These are phyloP conservation scores for Brachypodium distachyon DNA, from an alignment of 202 grass and related monocot species.

Conservation along the genomic window DNA sequence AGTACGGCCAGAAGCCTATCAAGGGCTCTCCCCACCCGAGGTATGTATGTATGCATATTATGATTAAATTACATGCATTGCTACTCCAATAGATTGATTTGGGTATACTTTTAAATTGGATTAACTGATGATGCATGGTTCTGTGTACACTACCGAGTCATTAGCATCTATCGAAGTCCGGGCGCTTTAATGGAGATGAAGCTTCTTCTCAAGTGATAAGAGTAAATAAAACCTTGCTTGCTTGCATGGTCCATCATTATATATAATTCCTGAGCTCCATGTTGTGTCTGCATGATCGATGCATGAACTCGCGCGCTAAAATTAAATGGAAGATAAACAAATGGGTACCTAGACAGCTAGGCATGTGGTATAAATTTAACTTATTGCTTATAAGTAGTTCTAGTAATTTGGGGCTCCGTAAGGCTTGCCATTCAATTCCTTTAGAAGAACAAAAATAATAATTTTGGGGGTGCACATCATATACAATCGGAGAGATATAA, in stretches of 20 bases:
- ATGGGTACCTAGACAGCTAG: not conserved
- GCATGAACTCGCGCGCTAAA: not conserved
- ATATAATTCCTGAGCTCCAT: not conserved
- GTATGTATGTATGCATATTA: constrained; percentile 5
- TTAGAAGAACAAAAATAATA: no score
- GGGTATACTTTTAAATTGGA: not conserved
- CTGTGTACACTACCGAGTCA: not conserved
- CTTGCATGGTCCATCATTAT: not conserved
- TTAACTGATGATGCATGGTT: not conserved
- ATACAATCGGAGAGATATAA: not conserved
- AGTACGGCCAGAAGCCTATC: constrained; percentile 93
- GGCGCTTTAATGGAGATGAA: not conserved
- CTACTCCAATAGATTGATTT: not conserved
- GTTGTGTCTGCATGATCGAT: constrained; percentile 23
- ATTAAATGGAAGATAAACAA: constrained; percentile 25
- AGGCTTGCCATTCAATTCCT: no score
- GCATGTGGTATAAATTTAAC: not conserved
- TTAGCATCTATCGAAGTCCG: not conserved
- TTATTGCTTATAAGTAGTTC: not conserved
- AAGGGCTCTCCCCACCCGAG: constrained; percentile 89
- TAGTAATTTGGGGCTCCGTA: no score
- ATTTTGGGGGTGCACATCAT: no score
- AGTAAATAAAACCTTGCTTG: not conserved
- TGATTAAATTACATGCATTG: not conserved
- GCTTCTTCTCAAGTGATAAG: not conserved